These are phyloP conservation scores for Silene noctiflora DNA, from an alignment of 179 eudicot species.

Conservation along the genomic window DNA sequence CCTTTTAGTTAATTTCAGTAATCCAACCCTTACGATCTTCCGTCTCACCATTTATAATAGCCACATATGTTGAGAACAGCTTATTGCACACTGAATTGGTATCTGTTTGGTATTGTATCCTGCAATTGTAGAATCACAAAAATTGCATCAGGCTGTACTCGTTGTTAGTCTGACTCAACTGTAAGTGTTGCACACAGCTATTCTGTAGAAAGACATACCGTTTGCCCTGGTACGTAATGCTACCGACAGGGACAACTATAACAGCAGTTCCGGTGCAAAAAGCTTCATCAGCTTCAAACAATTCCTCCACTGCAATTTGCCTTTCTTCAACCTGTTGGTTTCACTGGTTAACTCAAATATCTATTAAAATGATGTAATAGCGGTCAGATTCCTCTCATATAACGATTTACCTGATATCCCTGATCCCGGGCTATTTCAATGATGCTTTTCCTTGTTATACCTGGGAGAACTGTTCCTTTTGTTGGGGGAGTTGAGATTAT, in stretches of 20 bases:
- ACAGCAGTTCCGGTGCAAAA: slow-evolving; percentile 94
- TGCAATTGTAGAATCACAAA: slow-evolving; percentile 22
- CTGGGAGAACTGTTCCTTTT: slow-evolving; percentile 43
- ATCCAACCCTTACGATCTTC: slow-evolving; percentile 81
- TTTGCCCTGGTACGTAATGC: slow-evolving; percentile 55
- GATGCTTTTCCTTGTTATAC: slow-evolving; percentile 42
- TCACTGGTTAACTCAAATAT: neutral
- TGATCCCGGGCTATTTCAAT: slow-evolving; percentile 36
- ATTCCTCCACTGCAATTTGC: slow-evolving; percentile 55
- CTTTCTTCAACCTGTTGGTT: slow-evolving; percentile 67
- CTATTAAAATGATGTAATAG: too few species aligned
- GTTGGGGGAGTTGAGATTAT: slow-evolving; percentile 36
- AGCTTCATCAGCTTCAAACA: slow-evolving; percentile 71
- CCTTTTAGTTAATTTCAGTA: slow-evolving; percentile 44
- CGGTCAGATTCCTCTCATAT: neutral
- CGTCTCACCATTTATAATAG: slow-evolving; percentile 54
- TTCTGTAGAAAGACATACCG: slow-evolving; percentile 35
- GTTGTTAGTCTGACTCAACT: slow-evolving; percentile 21
- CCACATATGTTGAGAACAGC: slow-evolving; percentile 38
- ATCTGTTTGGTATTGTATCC: slow-evolving; percentile 47
- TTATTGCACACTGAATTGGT: slow-evolving; percentile 33
- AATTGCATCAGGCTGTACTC: too few species aligned
- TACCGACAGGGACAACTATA: slow-evolving; percentile 63
- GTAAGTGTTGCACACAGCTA: slow-evolving; percentile 33
- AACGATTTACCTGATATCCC: slow-evolving; percentile 31